A percentile compares a stretch with the other conserved stretches of the same genome.
Conservation (phyloP, 306 rosid species). For the Alnus rubra region DNA sequence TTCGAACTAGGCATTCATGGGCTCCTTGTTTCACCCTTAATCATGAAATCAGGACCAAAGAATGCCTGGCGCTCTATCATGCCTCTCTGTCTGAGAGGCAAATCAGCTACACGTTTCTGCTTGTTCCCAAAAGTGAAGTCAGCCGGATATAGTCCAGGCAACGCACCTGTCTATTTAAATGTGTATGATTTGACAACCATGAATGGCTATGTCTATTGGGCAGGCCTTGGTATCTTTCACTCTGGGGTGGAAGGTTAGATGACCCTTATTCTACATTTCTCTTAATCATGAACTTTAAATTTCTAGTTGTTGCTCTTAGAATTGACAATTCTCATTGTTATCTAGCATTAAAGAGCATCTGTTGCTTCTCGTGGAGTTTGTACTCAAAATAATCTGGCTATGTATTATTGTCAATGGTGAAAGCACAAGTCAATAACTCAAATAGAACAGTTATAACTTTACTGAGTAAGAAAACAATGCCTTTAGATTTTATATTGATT, state of each 20-base stretch:
- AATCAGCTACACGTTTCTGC: conserved; percentile 68
- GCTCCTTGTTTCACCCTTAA: conserved; percentile 40
- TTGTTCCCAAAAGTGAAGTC: conserved; percentile 70
- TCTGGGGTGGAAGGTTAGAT: conserved; percentile 84
- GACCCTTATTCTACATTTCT: not conserved
- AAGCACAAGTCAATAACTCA: not conserved
- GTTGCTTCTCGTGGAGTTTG: too few relatives aligned
- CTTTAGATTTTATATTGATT: not conserved
- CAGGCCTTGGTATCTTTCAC: conserved; percentile 93
- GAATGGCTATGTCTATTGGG: conserved; percentile 93
- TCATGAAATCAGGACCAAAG: conserved; percentile 75
- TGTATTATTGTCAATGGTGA: not conserved
- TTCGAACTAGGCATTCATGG: conserved; percentile 39
- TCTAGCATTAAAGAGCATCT: not conserved
- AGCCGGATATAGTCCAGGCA: conserved; percentile 54
- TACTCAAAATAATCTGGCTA: not conserved
- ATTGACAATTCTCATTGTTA: not conserved
- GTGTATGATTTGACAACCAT: conserved; percentile 88
- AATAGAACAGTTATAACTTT: not conserved
- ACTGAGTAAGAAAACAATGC: not conserved
- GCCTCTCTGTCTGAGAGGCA: conserved; percentile 72
- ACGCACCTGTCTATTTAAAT: conserved; percentile 82
- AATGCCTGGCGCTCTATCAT: conserved; percentile 63
- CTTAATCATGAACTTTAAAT: conserved; percentile 3
- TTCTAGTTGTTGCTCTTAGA: not conserved